Conservation (phyloP, 1,284 basidiomycete genomes). For the Heliocybe sulcata region DNA sequence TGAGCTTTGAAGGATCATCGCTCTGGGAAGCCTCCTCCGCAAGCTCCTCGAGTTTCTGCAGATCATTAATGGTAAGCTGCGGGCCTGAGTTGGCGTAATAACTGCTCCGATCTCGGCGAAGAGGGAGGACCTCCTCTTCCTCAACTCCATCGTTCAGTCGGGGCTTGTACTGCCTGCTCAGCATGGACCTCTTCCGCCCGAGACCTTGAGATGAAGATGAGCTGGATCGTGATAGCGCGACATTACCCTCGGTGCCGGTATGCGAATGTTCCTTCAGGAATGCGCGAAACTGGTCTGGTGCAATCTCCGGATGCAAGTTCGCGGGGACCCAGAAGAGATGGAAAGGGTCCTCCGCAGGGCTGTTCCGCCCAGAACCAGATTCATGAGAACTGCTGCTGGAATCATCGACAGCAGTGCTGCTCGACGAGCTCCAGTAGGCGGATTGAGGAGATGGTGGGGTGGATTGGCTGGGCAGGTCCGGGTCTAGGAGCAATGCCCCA, state of each 20-base stretch:
- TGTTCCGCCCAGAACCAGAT: slow-evolving; percentile 28
- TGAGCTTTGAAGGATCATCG: slow-evolving; percentile 80
- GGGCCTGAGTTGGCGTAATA: slow-evolving; percentile 55
- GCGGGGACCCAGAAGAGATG: slow-evolving; percentile 98
- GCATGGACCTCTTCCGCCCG: slow-evolving; percentile 81
- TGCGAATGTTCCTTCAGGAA: slow-evolving; percentile 92
- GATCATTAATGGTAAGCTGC: slow-evolving; percentile 84
- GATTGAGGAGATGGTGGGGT: slow-evolving; percentile 46
- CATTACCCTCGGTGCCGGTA: slow-evolving; percentile 41
- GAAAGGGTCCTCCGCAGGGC: slow-evolving; percentile 54
- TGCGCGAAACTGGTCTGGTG: slow-evolving; percentile 90
- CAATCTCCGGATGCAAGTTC: slow-evolving; percentile 93
- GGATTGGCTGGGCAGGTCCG: slow-evolving; percentile 72
- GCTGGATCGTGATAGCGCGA: slow-evolving; percentile 26
- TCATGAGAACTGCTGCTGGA: slow-evolving; percentile 40
- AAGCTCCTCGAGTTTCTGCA: slow-evolving; percentile 88
- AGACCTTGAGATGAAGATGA: slow-evolving; percentile 41
- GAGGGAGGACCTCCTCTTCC: slow-evolving; percentile 46
- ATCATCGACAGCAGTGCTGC: slow-evolving; percentile 29
- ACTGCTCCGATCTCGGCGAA: slow-evolving; percentile 61
- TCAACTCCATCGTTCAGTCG: slow-evolving; percentile 69
- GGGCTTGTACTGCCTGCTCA: slow-evolving; percentile 83
- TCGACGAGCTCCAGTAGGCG: slow-evolving; percentile 39
- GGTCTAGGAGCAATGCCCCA: slow-evolving; percentile 76
- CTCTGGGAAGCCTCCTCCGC: slow-evolving; percentile 83